Evolutionary conservation across 257 asterid species (phyloP).

Genomic region (Primulina tabacum): DNA sequence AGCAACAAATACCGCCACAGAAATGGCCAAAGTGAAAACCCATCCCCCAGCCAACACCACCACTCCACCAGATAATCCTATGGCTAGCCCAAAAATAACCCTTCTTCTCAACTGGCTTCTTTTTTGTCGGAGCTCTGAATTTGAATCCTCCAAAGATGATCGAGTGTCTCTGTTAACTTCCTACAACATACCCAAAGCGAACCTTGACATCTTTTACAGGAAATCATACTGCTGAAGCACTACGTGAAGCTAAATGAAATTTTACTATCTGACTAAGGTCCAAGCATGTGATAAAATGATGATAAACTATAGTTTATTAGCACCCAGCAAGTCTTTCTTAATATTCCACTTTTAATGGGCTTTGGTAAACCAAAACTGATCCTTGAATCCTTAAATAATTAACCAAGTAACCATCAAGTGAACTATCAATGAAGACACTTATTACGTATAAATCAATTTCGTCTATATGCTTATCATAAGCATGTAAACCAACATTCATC

Average conservation of each 20-base stretch:
- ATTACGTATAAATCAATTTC: too few relatives aligned
- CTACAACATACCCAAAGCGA: slow-evolving; percentile 53
- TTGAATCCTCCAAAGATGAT: slow-evolving; percentile 33
- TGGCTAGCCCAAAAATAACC: slow-evolving; percentile 79
- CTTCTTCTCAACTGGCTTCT: slow-evolving; percentile 72
- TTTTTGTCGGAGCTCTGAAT: slow-evolving; percentile 42
- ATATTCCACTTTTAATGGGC: not conserved
- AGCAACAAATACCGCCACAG: slow-evolving; percentile 80
- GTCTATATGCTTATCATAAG: not conserved
- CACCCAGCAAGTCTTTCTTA: slow-evolving; percentile 1
- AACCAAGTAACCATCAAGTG: not conserved
- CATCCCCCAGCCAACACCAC: slow-evolving; percentile 93
- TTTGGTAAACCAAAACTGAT: not conserved
- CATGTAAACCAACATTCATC: not conserved
- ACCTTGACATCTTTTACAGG: slow-evolving; percentile 25
- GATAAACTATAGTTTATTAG: slow-evolving; percentile 3
- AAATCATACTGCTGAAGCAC: slow-evolving; percentile 8
- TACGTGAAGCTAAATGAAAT: slow-evolving; percentile 1
- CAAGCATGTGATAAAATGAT: slow-evolving; percentile 13
- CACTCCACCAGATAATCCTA: slow-evolving; percentile 80
- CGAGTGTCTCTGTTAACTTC: slow-evolving; percentile 52
- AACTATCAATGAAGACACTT: not conserved
- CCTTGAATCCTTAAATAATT: not conserved
- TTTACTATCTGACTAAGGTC: not conserved
- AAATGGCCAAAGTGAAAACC: slow-evolving; percentile 70